These are phyloP conservation scores for Aspergillus olivimuriae DNA, from an alignment of 495 filamentous ascomycete genomes.

Conservation along the genomic window DNA sequence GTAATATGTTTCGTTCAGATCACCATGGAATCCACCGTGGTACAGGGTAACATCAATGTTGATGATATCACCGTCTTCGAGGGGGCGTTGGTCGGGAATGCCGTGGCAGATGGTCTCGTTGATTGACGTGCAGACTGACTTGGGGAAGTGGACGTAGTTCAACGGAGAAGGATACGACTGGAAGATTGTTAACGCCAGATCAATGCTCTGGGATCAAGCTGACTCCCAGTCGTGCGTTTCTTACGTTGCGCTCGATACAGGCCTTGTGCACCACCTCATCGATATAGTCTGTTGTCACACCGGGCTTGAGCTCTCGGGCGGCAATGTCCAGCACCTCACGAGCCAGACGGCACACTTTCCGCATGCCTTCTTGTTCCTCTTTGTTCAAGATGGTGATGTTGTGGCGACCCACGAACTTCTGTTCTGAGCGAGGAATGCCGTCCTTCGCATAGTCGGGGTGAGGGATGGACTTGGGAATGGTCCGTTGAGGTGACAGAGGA, in stretches of 20 bases:
- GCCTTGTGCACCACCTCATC: constrained; percentile 96
- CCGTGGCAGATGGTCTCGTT: constrained; percentile 98
- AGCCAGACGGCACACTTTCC: constrained; percentile 82
- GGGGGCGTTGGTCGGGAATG: constrained; percentile 72
- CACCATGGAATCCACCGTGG: constrained; percentile 81
- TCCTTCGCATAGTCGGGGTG: constrained; percentile 79
- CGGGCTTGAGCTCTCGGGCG: constrained; percentile 71
- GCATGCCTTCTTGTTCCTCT: constrained; percentile 79
- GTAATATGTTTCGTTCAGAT: constrained; percentile 91
- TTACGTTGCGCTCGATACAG: constrained; percentile 84
- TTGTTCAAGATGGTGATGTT: constrained; percentile 79
- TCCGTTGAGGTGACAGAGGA: constrained; percentile 68
- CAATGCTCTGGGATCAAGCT: constrained; percentile 1
- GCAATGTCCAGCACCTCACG: constrained; percentile 93
- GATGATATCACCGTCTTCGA: constrained; percentile 80
- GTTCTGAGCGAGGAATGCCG: constrained; percentile 77
- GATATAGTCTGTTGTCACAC: constrained; percentile 92
- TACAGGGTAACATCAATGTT: constrained; percentile 88
- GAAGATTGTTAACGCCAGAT: constrained; percentile 7
- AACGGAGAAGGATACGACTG: constrained; percentile 94
- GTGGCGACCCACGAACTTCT: constrained; percentile 47
- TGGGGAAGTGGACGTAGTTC: constrained; percentile 95
- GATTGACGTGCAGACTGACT: constrained; percentile 91
- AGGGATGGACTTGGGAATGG: constrained; percentile 72
- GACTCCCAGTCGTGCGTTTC: constrained; percentile 21